Evolutionary conservation across 139 green algal species (phyloP).

Genomic region (Picochlorum costavermella): DNA sequence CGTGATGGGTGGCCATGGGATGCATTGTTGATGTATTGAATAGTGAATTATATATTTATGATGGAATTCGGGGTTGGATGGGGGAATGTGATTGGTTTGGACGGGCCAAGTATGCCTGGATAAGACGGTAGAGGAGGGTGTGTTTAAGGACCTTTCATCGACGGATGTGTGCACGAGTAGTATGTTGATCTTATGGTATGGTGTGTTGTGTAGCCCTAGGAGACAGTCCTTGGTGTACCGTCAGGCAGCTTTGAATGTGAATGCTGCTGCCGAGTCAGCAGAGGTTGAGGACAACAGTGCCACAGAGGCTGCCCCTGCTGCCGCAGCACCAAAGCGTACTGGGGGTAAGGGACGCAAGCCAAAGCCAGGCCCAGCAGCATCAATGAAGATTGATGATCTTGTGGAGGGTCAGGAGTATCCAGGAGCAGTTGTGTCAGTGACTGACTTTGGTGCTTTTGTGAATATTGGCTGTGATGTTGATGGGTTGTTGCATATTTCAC

Average conservation of each 20-base stretch:
- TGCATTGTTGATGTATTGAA: too few species aligned
- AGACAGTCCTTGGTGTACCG: neutral
- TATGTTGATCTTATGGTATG: neutral
- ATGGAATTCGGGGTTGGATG: too few species aligned
- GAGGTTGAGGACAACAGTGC: neutral
- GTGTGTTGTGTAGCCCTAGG: neutral
- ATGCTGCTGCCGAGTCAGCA: neutral
- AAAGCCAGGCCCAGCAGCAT: constrained; percentile 12
- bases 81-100: too few species aligned
- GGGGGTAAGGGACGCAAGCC: constrained; percentile 1
- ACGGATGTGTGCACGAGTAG: neutral
- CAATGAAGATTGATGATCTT: constrained; percentile 15
- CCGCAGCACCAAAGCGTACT: neutral
- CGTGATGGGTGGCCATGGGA: too few species aligned
- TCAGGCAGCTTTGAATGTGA: neutral
- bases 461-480: constrained; percentile 75
- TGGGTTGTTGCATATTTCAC: constrained; percentile 92
- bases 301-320: neutral
- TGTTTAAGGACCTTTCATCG: neutral
- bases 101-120: too few species aligned
- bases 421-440: constrained; percentile 22
- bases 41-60: too few species aligned
- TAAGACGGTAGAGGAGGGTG: too few species aligned
- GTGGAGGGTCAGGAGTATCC: constrained; percentile 23
- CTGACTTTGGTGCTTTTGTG: constrained; percentile 86